Base-by-base conservation (phyloP, 495 filamentous ascomycete species). In the Hapsidospora chrysogenum region DNA sequence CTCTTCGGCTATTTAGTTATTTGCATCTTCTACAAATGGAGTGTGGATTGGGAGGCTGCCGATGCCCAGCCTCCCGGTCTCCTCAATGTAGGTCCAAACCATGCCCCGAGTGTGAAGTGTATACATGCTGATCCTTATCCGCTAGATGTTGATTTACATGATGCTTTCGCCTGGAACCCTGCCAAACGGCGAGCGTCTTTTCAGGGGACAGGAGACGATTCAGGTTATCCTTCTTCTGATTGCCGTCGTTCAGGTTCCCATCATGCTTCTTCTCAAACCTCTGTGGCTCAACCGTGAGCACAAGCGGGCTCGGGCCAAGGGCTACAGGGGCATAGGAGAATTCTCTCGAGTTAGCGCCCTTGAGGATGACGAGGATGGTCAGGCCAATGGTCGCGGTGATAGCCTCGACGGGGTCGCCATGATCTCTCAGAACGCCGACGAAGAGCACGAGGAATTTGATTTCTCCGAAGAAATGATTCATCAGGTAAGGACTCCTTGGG, bases 91-190 rank as follows among this genome's bases (percentile, higher is more conserved):
- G n/a, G n/a, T n/a, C n/a, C n/a, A n/a, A n/a, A n/a, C n/a, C n/a
- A n/a, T n/a, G n/a, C n/a, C n/a, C n/a, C n/a, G n/a, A n/a, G n/a
- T n/a, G n/a, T n/a, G n/a, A n/a, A n/a, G n/a, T n/a, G n/a, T n/a
- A n/a, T n/a, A n/a, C n/a, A n/a, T n/a, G n/a, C n/a, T n/a, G n/a
- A n/a, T n/a, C n/a, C n/a, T n/a, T n/a, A n/a, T n/a, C n/a, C n/a
- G n/a, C n/a, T n/a, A n/a, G n/a, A 94, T 95, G 85, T 67, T 99
- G 44, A 99, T 99, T 51, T 92, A 93, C 70, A 99, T 99, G 89
- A 96, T 99, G 64, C 62, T 99, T 34, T 72, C 74, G 35, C 89
- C 89, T 4, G 83, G 83, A 17, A 78, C 52, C 0, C 60, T 96
- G 31, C 71, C 78, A 29, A 51, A 57, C 11, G 70, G 75, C 36